Evolutionary conservation across 2,329 filamentous ascomycete genomes (phyloP).

Genomic region (Mollisiaceae sp.): DNA sequence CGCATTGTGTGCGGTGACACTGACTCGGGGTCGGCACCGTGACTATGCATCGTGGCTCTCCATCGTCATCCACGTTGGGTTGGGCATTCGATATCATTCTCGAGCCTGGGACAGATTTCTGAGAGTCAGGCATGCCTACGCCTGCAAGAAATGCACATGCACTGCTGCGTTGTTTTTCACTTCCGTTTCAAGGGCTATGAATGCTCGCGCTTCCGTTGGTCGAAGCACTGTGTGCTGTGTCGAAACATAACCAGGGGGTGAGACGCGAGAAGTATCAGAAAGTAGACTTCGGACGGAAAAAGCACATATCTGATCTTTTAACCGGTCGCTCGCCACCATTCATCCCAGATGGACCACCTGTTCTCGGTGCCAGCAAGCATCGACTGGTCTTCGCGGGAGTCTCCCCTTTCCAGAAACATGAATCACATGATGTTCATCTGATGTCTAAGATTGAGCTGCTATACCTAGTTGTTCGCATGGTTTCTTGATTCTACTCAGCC

Average conservation of each 20-base stretch:
- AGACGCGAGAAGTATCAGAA: conserved; percentile 20
- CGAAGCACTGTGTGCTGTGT: conserved; percentile 17
- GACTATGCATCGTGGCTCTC: conserved; percentile 20
- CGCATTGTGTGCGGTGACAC: neutral
- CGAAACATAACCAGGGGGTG: conserved; percentile 23
- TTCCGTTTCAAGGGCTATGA: conserved; percentile 14
- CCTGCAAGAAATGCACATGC: conserved; percentile 12
- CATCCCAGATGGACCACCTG: neutral
- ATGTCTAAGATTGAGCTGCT: neutral
- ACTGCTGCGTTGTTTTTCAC: conserved; percentile 11
- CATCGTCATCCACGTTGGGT: conserved; percentile 14
- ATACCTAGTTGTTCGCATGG: neutral
- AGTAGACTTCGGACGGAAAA: conserved; percentile 24
- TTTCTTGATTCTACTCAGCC: neutral
- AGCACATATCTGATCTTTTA: conserved; percentile 10
- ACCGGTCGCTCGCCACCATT: neutral
- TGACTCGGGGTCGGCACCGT: conserved; percentile 3
- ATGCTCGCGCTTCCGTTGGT: conserved; percentile 22
- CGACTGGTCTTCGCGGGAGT: neutral
- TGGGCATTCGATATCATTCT: conserved; percentile 13
- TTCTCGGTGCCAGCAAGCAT: conserved; percentile 6
- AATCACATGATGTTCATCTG: neutral
- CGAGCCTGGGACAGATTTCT: neutral
- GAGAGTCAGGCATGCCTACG: too few relatives aligned
- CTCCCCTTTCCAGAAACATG: neutral